Evolutionary conservation across 768 basidiomycete genomes (phyloP).

Genomic region (Auriculariales sp.): DNA sequence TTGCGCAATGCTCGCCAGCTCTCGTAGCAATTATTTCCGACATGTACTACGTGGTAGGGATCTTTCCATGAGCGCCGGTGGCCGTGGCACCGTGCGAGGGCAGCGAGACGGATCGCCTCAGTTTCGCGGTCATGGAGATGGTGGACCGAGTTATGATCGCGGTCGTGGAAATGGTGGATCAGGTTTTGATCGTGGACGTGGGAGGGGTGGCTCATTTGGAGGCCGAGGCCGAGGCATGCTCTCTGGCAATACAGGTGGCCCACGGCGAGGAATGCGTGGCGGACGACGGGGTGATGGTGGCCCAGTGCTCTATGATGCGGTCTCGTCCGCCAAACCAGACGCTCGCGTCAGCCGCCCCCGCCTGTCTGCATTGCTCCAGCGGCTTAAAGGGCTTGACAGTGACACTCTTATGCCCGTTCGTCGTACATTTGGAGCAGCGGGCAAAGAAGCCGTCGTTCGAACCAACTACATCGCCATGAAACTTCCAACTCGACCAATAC

Average conservation of each 20-base stretch:
- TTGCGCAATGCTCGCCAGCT: too few species aligned
- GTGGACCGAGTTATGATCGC: too few species aligned
- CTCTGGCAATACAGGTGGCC: conserved; percentile 13
- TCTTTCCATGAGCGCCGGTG: too few species aligned
- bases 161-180: conserved; percentile 13
- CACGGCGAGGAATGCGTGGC: conserved; percentile 13
- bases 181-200: conserved; percentile 10
- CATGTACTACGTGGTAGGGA: too few species aligned
- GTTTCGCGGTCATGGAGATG: too few species aligned
- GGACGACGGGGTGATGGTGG: conserved; percentile 20
- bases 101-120: too few species aligned
- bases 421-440: conserved; percentile 41
- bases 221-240: not conserved
- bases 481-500: conserved; percentile 26
- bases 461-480: conserved; percentile 50
- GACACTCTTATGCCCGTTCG: conserved; percentile 30
- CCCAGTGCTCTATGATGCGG: conserved; percentile 17
- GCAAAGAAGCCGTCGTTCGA: conserved; percentile 32
- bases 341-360: conserved; percentile 30
- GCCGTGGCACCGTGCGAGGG: too few species aligned
- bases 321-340: conserved; percentile 31
- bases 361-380: conserved; percentile 26
- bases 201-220: conserved; percentile 8
- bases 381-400: conserved; percentile 20
- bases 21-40: too few species aligned